Evolutionary conservation across 225 moss, liverwort and hornwort species (phyloP), one percentile per base, ranked within the genome.

Genomic region (Physcomitrellopsis africana): DNA sequence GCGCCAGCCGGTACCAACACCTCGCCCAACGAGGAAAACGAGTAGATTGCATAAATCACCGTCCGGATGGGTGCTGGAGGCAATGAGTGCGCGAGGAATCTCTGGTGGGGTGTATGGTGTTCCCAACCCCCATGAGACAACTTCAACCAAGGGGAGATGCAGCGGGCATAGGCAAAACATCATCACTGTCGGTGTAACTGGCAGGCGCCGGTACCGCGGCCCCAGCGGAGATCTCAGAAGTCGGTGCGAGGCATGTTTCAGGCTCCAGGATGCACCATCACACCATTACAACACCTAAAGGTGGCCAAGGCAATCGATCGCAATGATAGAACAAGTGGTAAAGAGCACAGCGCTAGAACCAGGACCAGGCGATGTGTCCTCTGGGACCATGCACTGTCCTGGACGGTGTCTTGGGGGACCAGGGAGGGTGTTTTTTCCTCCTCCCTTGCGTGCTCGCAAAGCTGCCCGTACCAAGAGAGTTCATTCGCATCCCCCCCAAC

Each of bases 151-250:
- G 32, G 1, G 32, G 58, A 32, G 1, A 11, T 14, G 60, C 26
- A 1, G 62, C 8, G n/a, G 61, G 9, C 5, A 59, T 9, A 11
- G 10, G 3, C 19, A 6, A 7, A 4, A 51, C 52, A 69, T 76
- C 24, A 76, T 76, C 76, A n/a, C 60, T 69, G 76, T 76, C 76
- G 76, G 76, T 47, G 68, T 76, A 24, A 69, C 76, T 53, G 76
- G n/a, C 76, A 76, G 52, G 18, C 43, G 76, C 76, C 69, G 69
- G 76, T 76, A 60, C 12, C 5, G 32, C 32, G 5, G 32, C 7
- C 0, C 32, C 32, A 37, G 51, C 13, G 17, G 51, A 7, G 37
- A 2, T 23, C 14, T 16, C 7, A 5, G 19, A 20, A 37, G 11
- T 59, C 6, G 68, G 51, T 41, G 62, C 62, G 10, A 59, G 24